Conservation (phyloP, 257 asterid genomes). For the Nicotiana obtusifolia region DNA sequence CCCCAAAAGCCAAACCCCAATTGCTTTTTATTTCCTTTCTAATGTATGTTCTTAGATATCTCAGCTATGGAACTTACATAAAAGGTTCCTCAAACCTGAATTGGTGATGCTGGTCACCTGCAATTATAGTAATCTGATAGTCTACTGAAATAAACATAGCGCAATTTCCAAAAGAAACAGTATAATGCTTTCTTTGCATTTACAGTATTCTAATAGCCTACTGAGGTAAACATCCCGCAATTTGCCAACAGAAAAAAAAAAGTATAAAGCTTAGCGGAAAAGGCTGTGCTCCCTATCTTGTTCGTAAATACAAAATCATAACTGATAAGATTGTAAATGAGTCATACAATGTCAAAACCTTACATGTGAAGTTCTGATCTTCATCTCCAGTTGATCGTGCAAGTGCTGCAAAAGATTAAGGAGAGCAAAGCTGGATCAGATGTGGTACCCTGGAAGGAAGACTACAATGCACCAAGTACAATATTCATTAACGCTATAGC, state of each 20-base stretch:
- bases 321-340: neutral
- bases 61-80: neutral
- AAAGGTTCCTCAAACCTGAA: no score
- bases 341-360: slow-evolving; percentile 26
- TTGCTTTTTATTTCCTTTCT: neutral
- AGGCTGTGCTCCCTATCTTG: neutral
- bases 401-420: slow-evolving; percentile 51
- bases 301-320: neutral
- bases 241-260: neutral
- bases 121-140: no score
- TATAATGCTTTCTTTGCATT: neutral
- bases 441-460: neutral
- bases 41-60: neutral
- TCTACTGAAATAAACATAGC: no score
- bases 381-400: slow-evolving; percentile 85
- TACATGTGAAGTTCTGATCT: slow-evolving; percentile 86
- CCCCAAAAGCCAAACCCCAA: neutral
- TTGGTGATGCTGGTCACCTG: no score
- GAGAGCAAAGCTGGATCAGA: slow-evolving; percentile 6
- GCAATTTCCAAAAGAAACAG: neutral
- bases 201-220: neutral
- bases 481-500: neutral
- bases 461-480: neutral
- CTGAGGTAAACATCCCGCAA: neutral
- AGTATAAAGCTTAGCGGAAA: neutral